Evolutionary conservation across 179 eudicot genomes (phyloP), one percentile per base, ranked within the genome.

Genomic region (Beta lomatogona): DNA sequence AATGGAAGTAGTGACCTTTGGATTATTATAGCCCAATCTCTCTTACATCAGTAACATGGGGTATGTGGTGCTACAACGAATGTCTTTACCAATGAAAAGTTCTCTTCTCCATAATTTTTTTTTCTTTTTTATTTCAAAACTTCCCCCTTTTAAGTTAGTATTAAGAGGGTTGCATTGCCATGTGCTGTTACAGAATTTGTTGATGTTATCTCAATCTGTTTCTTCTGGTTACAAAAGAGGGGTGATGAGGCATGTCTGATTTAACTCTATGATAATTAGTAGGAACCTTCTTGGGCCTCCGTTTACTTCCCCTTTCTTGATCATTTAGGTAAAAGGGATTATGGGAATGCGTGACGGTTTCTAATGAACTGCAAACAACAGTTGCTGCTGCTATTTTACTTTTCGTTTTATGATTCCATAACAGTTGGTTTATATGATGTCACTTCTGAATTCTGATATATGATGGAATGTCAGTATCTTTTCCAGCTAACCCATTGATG

Each of bases 231-330:
- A 28, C 5, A n/a, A 70, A 45, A 5, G 9, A 7, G 19, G 1
- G 15, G 61, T 58, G 5, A n/a, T 63, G 22, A 3, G 9, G 14
- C 67, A 9, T 9, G 55, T 71, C 5, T 71, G 21, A 9, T n/a
- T 21, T 72, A 72, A 22, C 2, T n/a, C 6, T 63, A 59, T 45
- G 45, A 21, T 41, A n/a, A 4, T 13, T 50, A 2, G 44, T 76
- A 28, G 16, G 57, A 50, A 71, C 9, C 11, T 36, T 63, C 21
- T 36, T n/a, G 52, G 63, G 77, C 28, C 63, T 71, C 6, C 7
- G 11, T 36, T 61, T 82, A 68, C 15, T 58, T 67, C 66, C 54
- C 69, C 73, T 28, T 71, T 69, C 54, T 36, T 55, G 3, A 74
- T 31, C 11, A 4, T 55, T 53, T n/a, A 12, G 9, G 19, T 2